Base-by-base conservation (phyloP, 305 asterid genomes). In the Fraxinus baroniana region DNA sequence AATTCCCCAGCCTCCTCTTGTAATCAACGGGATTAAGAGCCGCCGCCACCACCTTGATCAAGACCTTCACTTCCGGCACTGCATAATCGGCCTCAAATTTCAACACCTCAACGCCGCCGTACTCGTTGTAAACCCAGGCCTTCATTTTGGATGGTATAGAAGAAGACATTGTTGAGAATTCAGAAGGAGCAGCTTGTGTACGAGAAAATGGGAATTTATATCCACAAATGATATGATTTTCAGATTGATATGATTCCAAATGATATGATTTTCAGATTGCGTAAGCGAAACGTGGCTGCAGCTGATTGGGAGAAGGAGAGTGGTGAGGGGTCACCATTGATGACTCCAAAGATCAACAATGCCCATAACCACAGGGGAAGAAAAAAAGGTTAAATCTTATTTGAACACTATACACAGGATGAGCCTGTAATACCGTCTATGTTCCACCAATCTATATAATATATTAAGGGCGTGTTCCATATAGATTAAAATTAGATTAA, bases 71-170 rank as follows among this genome's bases (percentile, higher is more conserved):
- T 26, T 87, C 81, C 13, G 92, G 92, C 28, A 89, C 92, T 3
- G 86, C 13, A 62, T 87, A 78, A 75, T 66, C 79, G 12, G 87
- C 74, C 71, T 79, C 88, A 74, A 87, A 77, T 84, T 89, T 89
- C 86, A 87, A 79, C 5, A 86, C 90, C 35, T 89, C 92, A 77
- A 85, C 85, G 22, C 88, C 83, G 6, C 92, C 92, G 62, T 89
- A 89, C 41, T 89, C 92, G n/a, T 70, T 71, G 22, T 89, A 89
- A 37, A 82, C 68, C 92, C 90, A 89, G 52, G 85, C 89, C 84
- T 89, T 86, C 92, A 89, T 89, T 37, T 87, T 79, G 36, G 89
- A 60, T 7, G 89, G 92, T 60, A 86, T 44, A 13, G 87, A 74
- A 28, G 83, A 79, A 76, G 74, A 60, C 70, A 57, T 57, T 57